Evolutionary conservation across 495 filamentous ascomycete species (phyloP).

Genomic region (Aspergillus nidulans): DNA sequence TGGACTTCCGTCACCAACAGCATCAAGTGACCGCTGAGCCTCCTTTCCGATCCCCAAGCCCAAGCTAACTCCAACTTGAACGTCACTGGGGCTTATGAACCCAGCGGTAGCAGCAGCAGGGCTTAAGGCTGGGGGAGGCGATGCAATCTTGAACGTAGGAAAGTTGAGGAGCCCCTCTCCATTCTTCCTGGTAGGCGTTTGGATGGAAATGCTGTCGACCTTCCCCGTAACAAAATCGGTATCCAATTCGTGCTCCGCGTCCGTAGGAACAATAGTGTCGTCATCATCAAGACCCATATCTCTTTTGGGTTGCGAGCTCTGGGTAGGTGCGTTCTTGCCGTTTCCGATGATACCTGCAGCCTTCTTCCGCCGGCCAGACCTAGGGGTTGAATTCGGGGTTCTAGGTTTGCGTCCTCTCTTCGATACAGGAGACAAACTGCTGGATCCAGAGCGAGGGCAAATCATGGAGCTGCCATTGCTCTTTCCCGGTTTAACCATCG

Average conservation of each 20-base stretch:
- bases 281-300: neutral
- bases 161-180: neutral
- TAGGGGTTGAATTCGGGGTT: neutral
- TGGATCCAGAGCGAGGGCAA: neutral
- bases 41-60: neutral
- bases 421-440: conserved; percentile 6
- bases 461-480: conserved; percentile 16
- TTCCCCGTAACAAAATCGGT: neutral
- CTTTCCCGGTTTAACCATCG: conserved; percentile 12
- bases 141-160: neutral
- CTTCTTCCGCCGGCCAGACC: neutral
- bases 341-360: neutral
- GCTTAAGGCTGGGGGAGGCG: neutral
- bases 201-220: neutral
- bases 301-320: neutral
- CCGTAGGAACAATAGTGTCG: neutral
- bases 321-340: neutral
- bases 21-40: too few species aligned
- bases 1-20: neutral
- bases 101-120: neutral
- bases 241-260: neutral
- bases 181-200: neutral
- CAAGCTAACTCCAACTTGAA: neutral
- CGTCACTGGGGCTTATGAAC: neutral
- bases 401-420: neutral